phyloP scores from a whole-genome alignment of 2,329 filamentous ascomycete genomes.

The Zasmidium angulare region DNA sequence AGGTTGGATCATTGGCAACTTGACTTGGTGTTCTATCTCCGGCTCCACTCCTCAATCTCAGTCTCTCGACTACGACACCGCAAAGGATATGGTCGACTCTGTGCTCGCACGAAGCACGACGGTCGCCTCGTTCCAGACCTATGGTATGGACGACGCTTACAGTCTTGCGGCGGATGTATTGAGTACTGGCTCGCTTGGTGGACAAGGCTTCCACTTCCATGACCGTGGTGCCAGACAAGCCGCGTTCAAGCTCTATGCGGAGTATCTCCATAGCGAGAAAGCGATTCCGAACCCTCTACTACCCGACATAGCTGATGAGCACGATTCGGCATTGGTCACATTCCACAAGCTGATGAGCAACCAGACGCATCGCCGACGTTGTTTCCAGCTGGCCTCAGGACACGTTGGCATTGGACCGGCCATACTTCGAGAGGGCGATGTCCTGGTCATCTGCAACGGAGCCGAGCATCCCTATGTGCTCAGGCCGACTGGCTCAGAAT shows the following conservation, averaged over 20 bases:
- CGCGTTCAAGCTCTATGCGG: neutral
- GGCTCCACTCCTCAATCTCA: neutral
- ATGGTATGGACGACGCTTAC: neutral
- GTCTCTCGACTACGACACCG: neutral
- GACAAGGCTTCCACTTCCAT: neutral
- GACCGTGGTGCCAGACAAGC: neutral
- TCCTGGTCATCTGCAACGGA: neutral
- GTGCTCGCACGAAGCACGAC: neutral
- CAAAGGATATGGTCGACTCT: neutral
- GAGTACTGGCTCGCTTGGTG: neutral
- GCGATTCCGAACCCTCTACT: neutral
- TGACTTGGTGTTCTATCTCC: neutral
- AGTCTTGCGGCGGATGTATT: neutral
- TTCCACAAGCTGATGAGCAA: neutral
- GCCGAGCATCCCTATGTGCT: slow-evolving; percentile 1
- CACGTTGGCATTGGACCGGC: neutral
- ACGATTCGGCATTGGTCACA: neutral
- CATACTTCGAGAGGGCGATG: neutral
- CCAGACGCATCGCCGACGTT: neutral
- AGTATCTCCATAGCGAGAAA: neutral
- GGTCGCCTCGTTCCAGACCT: neutral
- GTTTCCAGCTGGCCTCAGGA: neutral
- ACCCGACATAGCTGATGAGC: neutral
- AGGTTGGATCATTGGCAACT: neutral
- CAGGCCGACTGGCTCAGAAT: neutral